Percentiles rank a stretch among this genome's conserved stretches.
Conservation (phyloP, 306 rosid genomes). For the Corylus avellana region DNA sequence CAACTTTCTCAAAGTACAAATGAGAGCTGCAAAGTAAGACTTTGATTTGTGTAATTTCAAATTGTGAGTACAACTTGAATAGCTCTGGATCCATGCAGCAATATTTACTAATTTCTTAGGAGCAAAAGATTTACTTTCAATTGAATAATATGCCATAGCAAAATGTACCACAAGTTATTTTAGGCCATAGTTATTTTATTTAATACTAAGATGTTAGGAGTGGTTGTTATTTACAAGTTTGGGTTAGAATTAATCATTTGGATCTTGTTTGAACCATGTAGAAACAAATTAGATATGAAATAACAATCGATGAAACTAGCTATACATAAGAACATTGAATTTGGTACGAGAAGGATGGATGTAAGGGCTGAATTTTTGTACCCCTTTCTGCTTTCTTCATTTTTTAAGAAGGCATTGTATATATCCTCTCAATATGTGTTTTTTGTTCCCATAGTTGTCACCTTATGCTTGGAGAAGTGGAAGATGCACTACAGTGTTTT, state of each 20-base stretch:
- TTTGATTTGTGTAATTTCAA: conserved; percentile 25
- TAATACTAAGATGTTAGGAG: background rate
- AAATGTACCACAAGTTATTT: background rate
- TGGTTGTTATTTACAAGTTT: background rate
- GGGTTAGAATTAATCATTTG: background rate
- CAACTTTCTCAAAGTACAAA: conserved; percentile 68
- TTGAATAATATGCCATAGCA: background rate
- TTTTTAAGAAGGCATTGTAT: background rate
- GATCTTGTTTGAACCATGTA: background rate
- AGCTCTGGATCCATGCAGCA: background rate
- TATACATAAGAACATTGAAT: background rate
- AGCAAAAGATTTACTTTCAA: background rate
- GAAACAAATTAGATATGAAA: background rate
- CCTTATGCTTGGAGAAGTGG: conserved; percentile 86
- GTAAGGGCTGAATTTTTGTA: background rate
- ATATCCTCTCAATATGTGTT: conserved; percentile 17
- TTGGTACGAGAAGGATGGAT: background rate
- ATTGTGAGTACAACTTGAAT: conserved; percentile 18
- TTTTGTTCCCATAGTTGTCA: conserved; percentile 55
- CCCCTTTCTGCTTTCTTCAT: background rate
- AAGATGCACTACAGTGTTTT: conserved; percentile 55
- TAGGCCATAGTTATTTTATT: background rate
- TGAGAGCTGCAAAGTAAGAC: conserved; percentile 84
- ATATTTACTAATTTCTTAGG: background rate
- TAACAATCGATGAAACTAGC: background rate